A percentile compares a stretch with the other conserved stretches of the same genome.
These are phyloP conservation scores for Chlorella vulgaris DNA, from an alignment of 139 green algal genomes.

Conservation along the genomic window DNA sequence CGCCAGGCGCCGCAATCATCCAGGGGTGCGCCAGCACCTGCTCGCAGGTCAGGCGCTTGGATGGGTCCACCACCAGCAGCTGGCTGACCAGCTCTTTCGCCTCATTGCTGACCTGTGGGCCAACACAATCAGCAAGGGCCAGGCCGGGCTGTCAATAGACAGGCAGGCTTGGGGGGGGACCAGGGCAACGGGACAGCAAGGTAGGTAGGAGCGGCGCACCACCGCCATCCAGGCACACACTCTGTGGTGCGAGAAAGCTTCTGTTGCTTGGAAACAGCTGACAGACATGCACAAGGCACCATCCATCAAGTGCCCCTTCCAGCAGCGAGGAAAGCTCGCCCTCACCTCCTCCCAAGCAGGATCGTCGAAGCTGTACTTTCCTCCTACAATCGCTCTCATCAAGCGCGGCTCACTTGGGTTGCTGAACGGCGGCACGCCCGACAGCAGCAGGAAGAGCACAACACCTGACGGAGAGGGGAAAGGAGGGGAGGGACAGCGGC, in stretches of 20 bases:
- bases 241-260: too few relatives aligned
- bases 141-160: too few relatives aligned
- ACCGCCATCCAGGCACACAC: slow-evolving; percentile 10
- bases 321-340: too few relatives aligned
- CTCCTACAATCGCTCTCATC: slow-evolving; percentile 79
- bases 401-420: slow-evolving; percentile 85
- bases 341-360: slow-evolving; percentile 87
- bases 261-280: too few relatives aligned
- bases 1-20: not conserved
- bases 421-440: slow-evolving; percentile 43
- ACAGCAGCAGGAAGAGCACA: slow-evolving; percentile 29
- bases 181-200: too few relatives aligned
- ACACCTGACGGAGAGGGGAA: slow-evolving; percentile 67
- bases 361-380: slow-evolving; percentile 77
- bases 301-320: too few relatives aligned
- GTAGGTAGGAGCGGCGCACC: too few relatives aligned
- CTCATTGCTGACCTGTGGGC: slow-evolving; percentile 21
- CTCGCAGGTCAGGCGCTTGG: slow-evolving; percentile 21
- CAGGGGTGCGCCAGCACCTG: slow-evolving; percentile 9
- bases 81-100: slow-evolving; percentile 19
- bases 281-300: too few relatives aligned
- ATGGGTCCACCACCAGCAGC: slow-evolving; percentile 23
- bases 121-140: not conserved
- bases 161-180: too few relatives aligned
- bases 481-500: not conserved